Percentiles rank a stretch among this genome's conserved stretches.
These are phyloP conservation scores for Psilocybe tampanensis DNA, from an alignment of 768 basidiomycete species.

Conservation along the genomic window DNA sequence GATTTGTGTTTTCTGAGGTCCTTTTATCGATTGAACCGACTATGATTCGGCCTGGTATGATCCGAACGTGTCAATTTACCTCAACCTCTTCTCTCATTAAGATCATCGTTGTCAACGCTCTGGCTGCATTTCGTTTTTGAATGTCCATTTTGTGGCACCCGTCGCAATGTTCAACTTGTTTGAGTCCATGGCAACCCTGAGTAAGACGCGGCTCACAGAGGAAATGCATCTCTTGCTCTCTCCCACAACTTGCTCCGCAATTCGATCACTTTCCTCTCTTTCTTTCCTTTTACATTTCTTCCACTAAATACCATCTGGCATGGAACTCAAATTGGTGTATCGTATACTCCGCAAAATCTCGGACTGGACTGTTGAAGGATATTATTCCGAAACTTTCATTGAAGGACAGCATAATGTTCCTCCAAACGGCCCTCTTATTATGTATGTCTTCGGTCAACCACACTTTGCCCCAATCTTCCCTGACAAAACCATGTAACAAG, in stretches of 20 bases:
- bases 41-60: background rate
- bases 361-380: conserved; percentile 58
- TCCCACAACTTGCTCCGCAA: background rate
- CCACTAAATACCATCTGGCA: background rate
- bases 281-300: too few relatives aligned
- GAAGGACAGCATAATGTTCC: conserved; percentile 60
- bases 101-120: too few relatives aligned
- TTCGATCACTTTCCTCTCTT: background rate
- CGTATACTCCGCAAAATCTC: conserved; percentile 61
- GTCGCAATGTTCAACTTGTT: too few relatives aligned
- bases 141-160: too few relatives aligned
- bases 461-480: background rate
- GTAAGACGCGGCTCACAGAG: background rate
- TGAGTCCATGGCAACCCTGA: background rate
- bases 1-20: background rate
- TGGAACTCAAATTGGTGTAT: conserved; percentile 56
- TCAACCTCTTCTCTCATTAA: background rate
- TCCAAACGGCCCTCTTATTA: conserved; percentile 55
- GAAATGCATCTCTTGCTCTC: background rate
- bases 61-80: background rate
- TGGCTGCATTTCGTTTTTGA: too few relatives aligned
- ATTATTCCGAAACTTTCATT: conserved; percentile 63
- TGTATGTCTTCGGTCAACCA: conserved; percentile 39
- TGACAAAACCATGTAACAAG: conserved; percentile 29
- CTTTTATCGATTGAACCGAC: too few relatives aligned